Conservation (phyloP, 2,329 filamentous ascomycete species). For the Penicillium aurantiogriseum region DNA sequence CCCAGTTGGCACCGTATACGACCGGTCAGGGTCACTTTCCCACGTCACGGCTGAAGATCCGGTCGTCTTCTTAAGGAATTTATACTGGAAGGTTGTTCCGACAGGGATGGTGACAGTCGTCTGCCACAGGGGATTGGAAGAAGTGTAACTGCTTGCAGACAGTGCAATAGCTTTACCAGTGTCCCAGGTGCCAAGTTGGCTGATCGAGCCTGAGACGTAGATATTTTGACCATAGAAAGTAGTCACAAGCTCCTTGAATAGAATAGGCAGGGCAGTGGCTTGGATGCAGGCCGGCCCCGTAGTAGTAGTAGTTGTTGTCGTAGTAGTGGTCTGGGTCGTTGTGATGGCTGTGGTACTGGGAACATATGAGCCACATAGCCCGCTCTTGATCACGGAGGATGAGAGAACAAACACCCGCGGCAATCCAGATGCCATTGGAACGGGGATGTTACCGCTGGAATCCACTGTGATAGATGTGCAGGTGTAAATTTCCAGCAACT, state of each 20-base stretch:
- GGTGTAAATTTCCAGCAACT: constrained; percentile 30
- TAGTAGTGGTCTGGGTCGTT: constrained; percentile 4
- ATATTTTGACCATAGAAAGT: constrained; percentile 64
- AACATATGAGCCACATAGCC: constrained; percentile 11
- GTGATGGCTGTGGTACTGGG: constrained; percentile 2
- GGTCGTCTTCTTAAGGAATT: constrained; percentile 61
- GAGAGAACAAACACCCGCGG: constrained; percentile 38
- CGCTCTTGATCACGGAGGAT: constrained; percentile 10
- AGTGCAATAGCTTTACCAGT: constrained; percentile 55
- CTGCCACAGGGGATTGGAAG: constrained; percentile 61
- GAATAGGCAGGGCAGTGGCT: constrained; percentile 54
- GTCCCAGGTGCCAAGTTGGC: constrained; percentile 64
- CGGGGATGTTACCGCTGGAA: constrained; percentile 44
- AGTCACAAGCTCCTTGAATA: constrained; percentile 59
- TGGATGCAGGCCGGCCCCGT: constrained; percentile 20
- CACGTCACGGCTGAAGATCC: constrained; percentile 54
- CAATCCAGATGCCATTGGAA: constrained; percentile 45
- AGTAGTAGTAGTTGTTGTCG: background rate
- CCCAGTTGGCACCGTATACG: constrained; percentile 41
- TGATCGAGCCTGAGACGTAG: constrained; percentile 61
- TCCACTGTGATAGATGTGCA: constrained; percentile 48
- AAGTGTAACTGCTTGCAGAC: constrained; percentile 59
- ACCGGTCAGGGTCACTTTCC: constrained; percentile 59
- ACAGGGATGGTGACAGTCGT: constrained; percentile 55
- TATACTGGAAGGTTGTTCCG: constrained; percentile 62